These are phyloP conservation scores for Candida suzukii DNA, from an alignment of 805 yeast genomes.

Conservation along the genomic window DNA sequence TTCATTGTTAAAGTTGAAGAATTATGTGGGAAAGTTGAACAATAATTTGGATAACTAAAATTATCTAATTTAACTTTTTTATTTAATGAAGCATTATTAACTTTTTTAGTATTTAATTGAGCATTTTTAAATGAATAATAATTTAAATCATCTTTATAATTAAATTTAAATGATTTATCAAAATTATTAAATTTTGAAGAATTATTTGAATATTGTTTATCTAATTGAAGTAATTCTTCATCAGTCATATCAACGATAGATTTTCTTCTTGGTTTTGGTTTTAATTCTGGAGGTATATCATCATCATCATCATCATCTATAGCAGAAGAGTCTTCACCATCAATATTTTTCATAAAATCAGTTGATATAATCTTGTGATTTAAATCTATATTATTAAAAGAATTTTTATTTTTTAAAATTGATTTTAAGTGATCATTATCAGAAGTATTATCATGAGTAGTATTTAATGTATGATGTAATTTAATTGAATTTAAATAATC, in stretches of 20 bases:
- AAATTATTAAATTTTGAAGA: constrained; percentile 31
- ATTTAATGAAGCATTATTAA: not conserved
- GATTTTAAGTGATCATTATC: constrained; percentile 6
- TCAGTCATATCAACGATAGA: constrained; percentile 45
- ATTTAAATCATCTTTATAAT: constrained; percentile 19
- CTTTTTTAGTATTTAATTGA: not conserved
- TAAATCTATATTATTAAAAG: constrained; percentile 18
- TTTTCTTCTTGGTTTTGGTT: constrained; percentile 27
- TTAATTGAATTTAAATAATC: constrained; percentile 2
- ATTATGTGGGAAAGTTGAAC: constrained; percentile 23
- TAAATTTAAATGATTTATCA: constrained; percentile 38
- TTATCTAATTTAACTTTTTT: constrained; percentile 27
- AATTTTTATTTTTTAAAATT: not conserved
- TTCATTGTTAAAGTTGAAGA: constrained; percentile 34
- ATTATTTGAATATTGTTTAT: constrained; percentile 39
- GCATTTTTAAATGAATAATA: not conserved
- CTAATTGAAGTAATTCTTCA: constrained; percentile 47
- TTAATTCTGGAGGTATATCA: not conserved
- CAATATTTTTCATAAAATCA: not conserved
- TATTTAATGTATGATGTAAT: no score
- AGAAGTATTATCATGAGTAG: no score
- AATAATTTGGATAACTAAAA: constrained; percentile 27
- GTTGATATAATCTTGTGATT: not conserved
- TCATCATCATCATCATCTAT: constrained; percentile 3
- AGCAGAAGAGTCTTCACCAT: constrained; percentile 1